Percentiles rank a stretch among this genome's conserved stretches.
phyloP scores from a whole-genome alignment of 768 basidiomycete genomes.

The Mycena rebaudengoi region DNA sequence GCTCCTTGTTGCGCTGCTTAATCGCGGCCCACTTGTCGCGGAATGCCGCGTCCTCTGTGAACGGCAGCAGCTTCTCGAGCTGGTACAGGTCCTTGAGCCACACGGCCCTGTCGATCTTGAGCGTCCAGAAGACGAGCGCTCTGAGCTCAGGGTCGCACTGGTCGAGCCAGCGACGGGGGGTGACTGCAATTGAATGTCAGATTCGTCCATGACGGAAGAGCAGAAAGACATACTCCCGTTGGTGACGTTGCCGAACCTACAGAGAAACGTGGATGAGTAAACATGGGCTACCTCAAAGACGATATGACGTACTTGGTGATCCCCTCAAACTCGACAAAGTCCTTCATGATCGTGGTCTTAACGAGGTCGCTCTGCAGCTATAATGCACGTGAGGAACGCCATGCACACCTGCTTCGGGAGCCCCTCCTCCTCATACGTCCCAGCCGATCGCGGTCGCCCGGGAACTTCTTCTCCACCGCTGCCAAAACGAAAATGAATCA shows the following conservation, averaged over 20 bases:
- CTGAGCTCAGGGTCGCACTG: slow-evolving; percentile 93
- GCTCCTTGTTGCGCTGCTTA: slow-evolving; percentile 91
- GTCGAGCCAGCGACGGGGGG: slow-evolving; percentile 92
- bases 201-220: neutral
- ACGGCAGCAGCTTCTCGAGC: slow-evolving; percentile 62
- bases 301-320: too few relatives aligned
- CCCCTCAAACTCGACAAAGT: too few relatives aligned
- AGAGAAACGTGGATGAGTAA: too few relatives aligned
- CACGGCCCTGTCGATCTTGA: slow-evolving; percentile 74
- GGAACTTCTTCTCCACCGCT: slow-evolving; percentile 90
- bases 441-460: too few relatives aligned
- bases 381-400: slow-evolving; percentile 92
- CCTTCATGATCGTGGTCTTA: slow-evolving; percentile 80
- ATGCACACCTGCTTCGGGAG: too few relatives aligned
- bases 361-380: slow-evolving; percentile 92
- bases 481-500: neutral
- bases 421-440: too few relatives aligned
- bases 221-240: slow-evolving; percentile 74
- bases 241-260: too few relatives aligned
- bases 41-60: slow-evolving; percentile 78
- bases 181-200: slow-evolving; percentile 55
- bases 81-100: slow-evolving; percentile 89
- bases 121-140: slow-evolving; percentile 81
- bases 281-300: too few relatives aligned
- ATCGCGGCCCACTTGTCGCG: slow-evolving; percentile 81